phyloP scores from a whole-genome alignment of 148 eudicot species.

The Persicaria maculosa region DNA sequence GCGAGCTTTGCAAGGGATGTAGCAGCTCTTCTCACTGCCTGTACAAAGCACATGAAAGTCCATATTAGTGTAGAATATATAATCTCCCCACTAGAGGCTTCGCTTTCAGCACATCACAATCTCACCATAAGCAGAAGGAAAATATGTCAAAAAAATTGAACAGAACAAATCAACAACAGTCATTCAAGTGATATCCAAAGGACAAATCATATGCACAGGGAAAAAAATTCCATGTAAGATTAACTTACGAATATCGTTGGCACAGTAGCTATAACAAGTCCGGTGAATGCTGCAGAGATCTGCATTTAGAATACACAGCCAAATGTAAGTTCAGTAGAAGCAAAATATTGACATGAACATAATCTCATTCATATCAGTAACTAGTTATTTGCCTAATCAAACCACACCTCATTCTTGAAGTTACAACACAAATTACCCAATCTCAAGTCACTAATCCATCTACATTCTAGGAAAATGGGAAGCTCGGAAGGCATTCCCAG shows the following conservation, averaged over 20 bases:
- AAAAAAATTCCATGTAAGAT: background rate
- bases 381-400: background rate
- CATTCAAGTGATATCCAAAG: background rate
- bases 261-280: slow-evolving; percentile 69
- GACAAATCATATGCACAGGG: background rate
- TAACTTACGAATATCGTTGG: slow-evolving; percentile 65
- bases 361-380: background rate
- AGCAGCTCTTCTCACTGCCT: slow-evolving; percentile 88
- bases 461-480: background rate
- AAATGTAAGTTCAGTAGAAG: background rate
- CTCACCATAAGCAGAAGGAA: background rate
- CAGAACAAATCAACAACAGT: background rate
- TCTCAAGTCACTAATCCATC: background rate
- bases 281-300: slow-evolving; percentile 58
- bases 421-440: background rate
- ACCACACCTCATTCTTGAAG: background rate
- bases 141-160: background rate
- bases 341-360: background rate
- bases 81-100: background rate
- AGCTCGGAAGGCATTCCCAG: background rate
- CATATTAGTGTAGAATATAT: background rate
- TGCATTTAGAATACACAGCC: slow-evolving; percentile 29
- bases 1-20: slow-evolving; percentile 72
- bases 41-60: slow-evolving; percentile 4
- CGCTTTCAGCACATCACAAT: background rate